Conservation (phyloP, 2,329 filamentous ascomycete species). For the Phyllosticta citriasiana region DNA sequence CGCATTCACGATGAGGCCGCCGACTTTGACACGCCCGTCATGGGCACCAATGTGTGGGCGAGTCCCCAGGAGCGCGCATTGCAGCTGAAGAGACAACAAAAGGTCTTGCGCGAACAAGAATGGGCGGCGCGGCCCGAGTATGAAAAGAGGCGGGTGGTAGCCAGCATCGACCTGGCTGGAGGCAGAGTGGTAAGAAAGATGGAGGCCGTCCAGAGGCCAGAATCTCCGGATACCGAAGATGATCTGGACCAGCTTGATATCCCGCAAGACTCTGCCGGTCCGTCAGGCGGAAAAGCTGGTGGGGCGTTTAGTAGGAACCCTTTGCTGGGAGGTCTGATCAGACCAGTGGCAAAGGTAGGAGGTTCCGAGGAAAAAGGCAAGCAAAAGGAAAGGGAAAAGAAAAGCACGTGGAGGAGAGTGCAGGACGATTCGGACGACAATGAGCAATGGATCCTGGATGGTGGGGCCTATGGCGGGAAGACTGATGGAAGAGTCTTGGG, state of each 20-base stretch:
- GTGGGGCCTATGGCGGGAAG: constrained; percentile 36
- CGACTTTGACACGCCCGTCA: constrained; percentile 54
- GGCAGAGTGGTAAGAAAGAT: constrained; percentile 67
- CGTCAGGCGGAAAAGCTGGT: constrained; percentile 22
- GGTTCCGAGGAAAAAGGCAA: constrained; percentile 43
- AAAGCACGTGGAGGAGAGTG: constrained; percentile 38
- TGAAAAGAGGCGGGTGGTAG: constrained; percentile 75
- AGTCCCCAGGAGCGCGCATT: constrained; percentile 71
- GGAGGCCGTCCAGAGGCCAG: constrained; percentile 49
- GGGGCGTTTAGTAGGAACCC: constrained; percentile 62
- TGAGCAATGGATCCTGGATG: constrained; percentile 44
- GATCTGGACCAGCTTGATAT: constrained; percentile 37
- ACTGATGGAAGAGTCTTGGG: constrained; percentile 5
- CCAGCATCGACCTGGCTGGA: constrained; percentile 73
- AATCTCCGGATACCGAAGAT: constrained; percentile 39
- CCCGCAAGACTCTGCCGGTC: constrained; percentile 6
- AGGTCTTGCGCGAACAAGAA: constrained; percentile 72
- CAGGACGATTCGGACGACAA: constrained; percentile 46
- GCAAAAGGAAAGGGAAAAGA: constrained; percentile 23
- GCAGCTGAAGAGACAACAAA: constrained; percentile 79
- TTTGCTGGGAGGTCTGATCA: constrained; percentile 53
- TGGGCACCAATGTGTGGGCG: constrained; percentile 68
- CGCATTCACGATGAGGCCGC: constrained; percentile 79
- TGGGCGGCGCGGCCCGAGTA: constrained; percentile 79
- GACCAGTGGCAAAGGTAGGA: constrained; percentile 43